Evolutionary conservation across 331 rosid species (phyloP).

Genomic region (Malus hybrid): DNA sequence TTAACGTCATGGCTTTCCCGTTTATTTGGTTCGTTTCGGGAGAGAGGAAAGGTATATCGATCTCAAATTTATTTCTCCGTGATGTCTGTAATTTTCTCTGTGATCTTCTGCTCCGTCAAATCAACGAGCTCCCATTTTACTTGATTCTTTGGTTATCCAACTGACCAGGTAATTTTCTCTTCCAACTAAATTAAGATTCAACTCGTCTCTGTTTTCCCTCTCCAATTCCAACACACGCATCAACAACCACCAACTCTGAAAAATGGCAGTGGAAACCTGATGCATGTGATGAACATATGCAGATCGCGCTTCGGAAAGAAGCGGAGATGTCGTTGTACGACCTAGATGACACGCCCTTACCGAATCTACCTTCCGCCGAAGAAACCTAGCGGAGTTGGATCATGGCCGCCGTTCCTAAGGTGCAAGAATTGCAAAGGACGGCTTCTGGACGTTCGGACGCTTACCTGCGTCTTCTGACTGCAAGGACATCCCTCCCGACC

Average conservation of each 20-base stretch:
- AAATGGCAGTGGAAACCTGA: neutral
- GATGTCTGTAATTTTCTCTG: no score
- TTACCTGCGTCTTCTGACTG: slow-evolving; percentile 61
- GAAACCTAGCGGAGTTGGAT: slow-evolving; percentile 60
- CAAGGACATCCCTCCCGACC: slow-evolving; percentile 58
- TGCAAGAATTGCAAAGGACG: slow-evolving; percentile 67
- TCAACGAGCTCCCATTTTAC: no score
- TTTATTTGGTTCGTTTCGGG: no score
- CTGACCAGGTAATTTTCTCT: no score
- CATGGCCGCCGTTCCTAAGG: slow-evolving; percentile 69
- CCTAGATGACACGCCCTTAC: slow-evolving; percentile 45
- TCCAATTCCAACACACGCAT: neutral
- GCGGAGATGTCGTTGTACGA: slow-evolving; percentile 65
- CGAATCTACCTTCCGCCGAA: slow-evolving; percentile 47
- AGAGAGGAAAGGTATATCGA: no score
- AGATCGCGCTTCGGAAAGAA: slow-evolving; percentile 48
- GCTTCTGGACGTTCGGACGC: slow-evolving; percentile 52
- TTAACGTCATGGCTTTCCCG: no score
- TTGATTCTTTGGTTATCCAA: no score
- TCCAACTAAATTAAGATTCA: no score
- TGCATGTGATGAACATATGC: slow-evolving; percentile 37
- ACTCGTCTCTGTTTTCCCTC: no score
- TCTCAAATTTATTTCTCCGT: no score
- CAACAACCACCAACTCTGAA: neutral
- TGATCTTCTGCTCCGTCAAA: no score